phyloP scores from a whole-genome alignment of 352 stramenopile species.

The Phytophthora pseudosyringae region DNA sequence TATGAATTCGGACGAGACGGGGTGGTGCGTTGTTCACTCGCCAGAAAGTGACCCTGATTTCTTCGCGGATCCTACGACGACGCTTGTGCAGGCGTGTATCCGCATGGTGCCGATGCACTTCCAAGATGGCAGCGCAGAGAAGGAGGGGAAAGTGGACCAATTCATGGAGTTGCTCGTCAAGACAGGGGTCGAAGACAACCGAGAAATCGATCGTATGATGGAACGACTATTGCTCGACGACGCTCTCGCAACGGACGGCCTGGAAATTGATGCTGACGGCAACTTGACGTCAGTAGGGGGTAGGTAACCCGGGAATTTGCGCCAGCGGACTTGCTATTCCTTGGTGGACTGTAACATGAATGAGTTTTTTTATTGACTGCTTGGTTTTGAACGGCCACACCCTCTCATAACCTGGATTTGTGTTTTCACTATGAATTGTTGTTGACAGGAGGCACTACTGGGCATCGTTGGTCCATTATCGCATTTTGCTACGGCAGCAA shows the following conservation, averaged over 20 bases:
- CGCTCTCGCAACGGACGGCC: constrained; percentile 20
- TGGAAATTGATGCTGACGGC: constrained; percentile 17
- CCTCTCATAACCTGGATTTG: no score
- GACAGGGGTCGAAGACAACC: constrained; percentile 28
- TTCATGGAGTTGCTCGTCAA: constrained; percentile 33
- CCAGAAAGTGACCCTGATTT: neutral
- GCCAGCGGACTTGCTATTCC: neutral
- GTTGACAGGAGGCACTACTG: no score
- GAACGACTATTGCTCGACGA: constrained; percentile 31
- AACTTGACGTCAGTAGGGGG: constrained; percentile 7
- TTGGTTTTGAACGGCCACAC: no score
- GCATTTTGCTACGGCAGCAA: no score
- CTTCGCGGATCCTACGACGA: constrained; percentile 4
- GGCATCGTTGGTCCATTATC: no score
- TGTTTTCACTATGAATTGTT: no score
- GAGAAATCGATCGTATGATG: constrained; percentile 31
- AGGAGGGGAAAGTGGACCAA: constrained; percentile 20
- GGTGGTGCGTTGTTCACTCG: constrained; percentile 39
- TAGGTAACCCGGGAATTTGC: neutral
- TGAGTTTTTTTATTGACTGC: no score
- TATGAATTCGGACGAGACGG: constrained; percentile 60
- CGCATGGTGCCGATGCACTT: constrained; percentile 27
- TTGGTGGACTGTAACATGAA: neutral
- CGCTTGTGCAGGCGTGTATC: constrained; percentile 23
- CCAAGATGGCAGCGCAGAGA: constrained; percentile 9